Base-by-base conservation (phyloP, 1,284 basidiomycete genomes). In the Tetrapyrgos nigripes region DNA sequence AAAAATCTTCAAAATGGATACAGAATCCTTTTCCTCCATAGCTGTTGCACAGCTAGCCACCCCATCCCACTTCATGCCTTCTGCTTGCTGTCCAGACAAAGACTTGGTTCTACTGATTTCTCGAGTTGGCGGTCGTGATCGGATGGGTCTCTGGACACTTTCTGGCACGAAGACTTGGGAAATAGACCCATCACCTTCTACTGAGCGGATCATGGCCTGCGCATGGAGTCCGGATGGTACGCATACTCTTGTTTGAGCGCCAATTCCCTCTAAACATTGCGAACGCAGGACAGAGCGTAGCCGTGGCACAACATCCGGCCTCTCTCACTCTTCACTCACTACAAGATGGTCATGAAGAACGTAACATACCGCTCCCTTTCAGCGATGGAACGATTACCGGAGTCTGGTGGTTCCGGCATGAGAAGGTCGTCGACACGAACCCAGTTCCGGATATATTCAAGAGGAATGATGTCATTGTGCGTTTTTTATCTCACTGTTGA, bases 51-150 rank as follows among this genome's bases (percentile, higher is more conserved):
- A 79, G 27, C 72, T 91, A 11, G 83, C 87, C 5, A 75, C 81
- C 10, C 74, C 82, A 37, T 83, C 82, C 52, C 83, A 86, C 44
- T 67, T 93, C 24, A 72, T 91, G 23, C 58, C 74, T 10, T 81
- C 85, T 19, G 84, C 92, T 54, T 93, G 92, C 67, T 92, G 92
- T 70, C 92, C 91, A 17, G 92, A 93, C 75, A 93, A 93, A 72
- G 92, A 94, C 72, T 77, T 93, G 28, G 75, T 92, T 10, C 76
- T 88, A 19, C 75, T 93, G 9, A 76, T 92, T 46, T 86, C 86
- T 58, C 82, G 84, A 33, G 73, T 87, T 19, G 88, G 85, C 27
- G 84, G 83, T 35, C 81, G 83, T 60, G 89, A 92, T 66, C 82
- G 84, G 60, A 73, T 93, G 66, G 85, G 86, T 63, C 77, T 94